Conservation (phyloP, 2,329 filamentous ascomycete genomes). For the Pleoardoris graminearum region DNA sequence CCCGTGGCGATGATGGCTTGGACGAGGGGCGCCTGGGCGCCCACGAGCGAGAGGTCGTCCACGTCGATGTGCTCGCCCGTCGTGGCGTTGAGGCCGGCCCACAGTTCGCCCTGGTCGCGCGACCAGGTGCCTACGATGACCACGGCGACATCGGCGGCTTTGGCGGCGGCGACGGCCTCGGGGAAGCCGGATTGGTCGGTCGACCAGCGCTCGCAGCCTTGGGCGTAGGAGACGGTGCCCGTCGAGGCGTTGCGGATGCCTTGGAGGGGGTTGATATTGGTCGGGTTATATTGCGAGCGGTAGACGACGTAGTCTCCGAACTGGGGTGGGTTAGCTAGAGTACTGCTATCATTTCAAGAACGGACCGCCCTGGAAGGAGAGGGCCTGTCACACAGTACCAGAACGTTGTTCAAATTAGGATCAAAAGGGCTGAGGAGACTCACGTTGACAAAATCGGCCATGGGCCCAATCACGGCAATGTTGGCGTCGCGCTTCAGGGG, state of each 20-base stretch:
- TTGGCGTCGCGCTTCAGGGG: constrained; percentile 69
- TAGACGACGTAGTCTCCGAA: constrained; percentile 76
- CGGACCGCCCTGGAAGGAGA: background rate
- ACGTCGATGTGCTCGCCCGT: constrained; percentile 75
- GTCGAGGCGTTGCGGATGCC: constrained; percentile 64
- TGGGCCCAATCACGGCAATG: constrained; percentile 74
- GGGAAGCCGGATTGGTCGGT: constrained; percentile 68
- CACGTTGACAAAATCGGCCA: constrained; percentile 73
- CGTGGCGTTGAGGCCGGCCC: constrained; percentile 71
- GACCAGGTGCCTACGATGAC: constrained; percentile 77
- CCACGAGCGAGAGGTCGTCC: constrained; percentile 66
- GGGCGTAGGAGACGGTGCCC: constrained; percentile 65
- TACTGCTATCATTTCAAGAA: background rate
- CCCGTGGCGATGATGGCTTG: constrained; percentile 68
- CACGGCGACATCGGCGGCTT: constrained; percentile 70
- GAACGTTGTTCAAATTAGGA: background rate
- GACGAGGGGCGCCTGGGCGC: constrained; percentile 69
- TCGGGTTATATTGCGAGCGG: constrained; percentile 58
- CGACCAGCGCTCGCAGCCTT: constrained; percentile 75
- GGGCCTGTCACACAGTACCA: background rate
- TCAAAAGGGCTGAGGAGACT: constrained; percentile 31
- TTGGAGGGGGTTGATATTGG: constrained; percentile 70
- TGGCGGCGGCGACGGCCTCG: constrained; percentile 67
- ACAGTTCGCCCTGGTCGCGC: constrained; percentile 72
- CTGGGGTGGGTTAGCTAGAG: constrained; percentile 42